Evolutionary conservation across 345 rosid species (phyloP).

Genomic region (Eucalyptus cloeziana): DNA sequence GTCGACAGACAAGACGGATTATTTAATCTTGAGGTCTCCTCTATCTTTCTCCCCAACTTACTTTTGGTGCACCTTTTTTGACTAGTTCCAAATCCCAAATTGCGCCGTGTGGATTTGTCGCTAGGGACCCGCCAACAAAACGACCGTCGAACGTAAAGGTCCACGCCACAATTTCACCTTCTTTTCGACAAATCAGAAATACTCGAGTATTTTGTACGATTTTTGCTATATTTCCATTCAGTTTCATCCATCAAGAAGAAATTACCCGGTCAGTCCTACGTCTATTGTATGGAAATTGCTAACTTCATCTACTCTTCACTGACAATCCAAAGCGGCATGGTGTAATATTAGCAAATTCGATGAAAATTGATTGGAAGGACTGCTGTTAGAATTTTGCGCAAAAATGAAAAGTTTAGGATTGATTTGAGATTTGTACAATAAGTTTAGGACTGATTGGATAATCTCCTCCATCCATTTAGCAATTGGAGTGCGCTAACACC

Average conservation of each 20-base stretch:
- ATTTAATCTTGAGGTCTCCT: background rate
- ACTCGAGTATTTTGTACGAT: background rate
- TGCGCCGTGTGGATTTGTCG: background rate
- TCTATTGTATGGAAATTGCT: background rate
- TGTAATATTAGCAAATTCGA: background rate
- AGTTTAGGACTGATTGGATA: background rate
- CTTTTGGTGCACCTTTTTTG: background rate
- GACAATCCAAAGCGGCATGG: rapidly evolving
- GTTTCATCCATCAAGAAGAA: background rate
- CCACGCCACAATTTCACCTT: background rate
- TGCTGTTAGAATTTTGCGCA: background rate
- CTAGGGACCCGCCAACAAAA: background rate
- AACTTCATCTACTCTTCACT: too few species aligned
- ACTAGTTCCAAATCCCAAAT: background rate
- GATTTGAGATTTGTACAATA: background rate
- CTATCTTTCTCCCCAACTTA: background rate
- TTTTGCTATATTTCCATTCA: background rate
- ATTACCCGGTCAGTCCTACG: background rate
- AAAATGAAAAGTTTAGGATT: background rate
- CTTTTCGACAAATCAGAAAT: background rate
- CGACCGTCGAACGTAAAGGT: background rate
- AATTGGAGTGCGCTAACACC: background rate
- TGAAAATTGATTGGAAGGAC: background rate
- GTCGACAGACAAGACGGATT: background rate
- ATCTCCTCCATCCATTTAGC: background rate